phyloP scores from a whole-genome alignment of 371 early-diverging fungal genomes.

The Enteropsectra breve region DNA sequence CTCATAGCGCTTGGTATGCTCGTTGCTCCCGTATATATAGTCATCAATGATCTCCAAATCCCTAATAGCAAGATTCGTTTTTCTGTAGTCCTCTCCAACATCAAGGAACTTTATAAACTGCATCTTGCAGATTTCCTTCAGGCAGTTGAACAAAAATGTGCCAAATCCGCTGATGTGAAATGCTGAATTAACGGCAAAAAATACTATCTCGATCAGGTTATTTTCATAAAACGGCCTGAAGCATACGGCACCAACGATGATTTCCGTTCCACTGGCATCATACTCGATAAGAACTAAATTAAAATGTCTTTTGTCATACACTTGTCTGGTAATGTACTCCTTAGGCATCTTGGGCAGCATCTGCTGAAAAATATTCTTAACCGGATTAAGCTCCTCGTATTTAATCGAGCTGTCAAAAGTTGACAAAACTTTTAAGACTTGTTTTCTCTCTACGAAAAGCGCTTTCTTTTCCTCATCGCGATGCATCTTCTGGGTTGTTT shows the following conservation, averaged over 20 bases:
- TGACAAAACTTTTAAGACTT: slow-evolving; percentile 12
- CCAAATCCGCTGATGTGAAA: slow-evolving; percentile 78
- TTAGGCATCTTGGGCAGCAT: slow-evolving; percentile 98
- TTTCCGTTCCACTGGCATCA: slow-evolving; percentile 63
- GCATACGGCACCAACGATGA: slow-evolving; percentile 88
- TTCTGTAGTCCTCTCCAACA: not conserved
- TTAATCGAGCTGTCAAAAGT: slow-evolving; percentile 10
- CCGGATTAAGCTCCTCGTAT: slow-evolving; percentile 65
- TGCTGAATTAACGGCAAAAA: slow-evolving; percentile 81
- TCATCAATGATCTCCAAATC: not conserved
- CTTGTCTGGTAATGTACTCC: slow-evolving; percentile 88
- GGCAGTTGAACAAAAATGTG: slow-evolving; percentile 55
- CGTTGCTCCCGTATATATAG: not conserved
- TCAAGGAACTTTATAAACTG: slow-evolving; percentile 25
- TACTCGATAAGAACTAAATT: slow-evolving; percentile 34
- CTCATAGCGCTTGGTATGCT: slow-evolving; percentile 4
- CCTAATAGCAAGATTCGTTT: slow-evolving; percentile 8
- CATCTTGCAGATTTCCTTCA: slow-evolving; percentile 55
- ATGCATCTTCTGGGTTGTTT: not conserved
- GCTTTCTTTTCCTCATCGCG: not conserved
- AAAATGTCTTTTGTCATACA: slow-evolving; percentile 71
- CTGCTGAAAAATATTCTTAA: slow-evolving; percentile 86
- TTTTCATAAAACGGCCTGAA: slow-evolving; percentile 77
- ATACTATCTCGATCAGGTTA: slow-evolving; percentile 93
- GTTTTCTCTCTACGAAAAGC: not conserved